Evolutionary conservation across 306 rosid species (phyloP).

Genomic region (Inga leiocalycina): DNA sequence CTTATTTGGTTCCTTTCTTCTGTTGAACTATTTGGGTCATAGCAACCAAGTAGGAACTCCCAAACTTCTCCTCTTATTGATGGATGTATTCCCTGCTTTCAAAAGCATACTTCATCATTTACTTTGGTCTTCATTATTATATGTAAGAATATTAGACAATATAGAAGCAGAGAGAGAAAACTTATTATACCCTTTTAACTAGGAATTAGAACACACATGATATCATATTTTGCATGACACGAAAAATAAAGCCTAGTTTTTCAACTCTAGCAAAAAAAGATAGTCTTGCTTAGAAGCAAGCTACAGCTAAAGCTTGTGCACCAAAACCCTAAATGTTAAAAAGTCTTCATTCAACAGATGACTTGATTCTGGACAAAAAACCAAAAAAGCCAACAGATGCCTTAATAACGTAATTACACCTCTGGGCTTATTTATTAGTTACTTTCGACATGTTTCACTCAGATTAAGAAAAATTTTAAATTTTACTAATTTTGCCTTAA

Average conservation of each 20-base stretch:
- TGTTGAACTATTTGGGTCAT: conserved; percentile 70
- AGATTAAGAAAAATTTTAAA: no score
- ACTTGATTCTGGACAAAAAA: not conserved
- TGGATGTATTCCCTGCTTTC: conserved; percentile 90
- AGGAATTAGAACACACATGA: not conserved
- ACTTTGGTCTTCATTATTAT: not conserved
- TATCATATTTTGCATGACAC: not conserved
- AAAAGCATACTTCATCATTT: not conserved
- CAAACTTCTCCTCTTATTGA: conserved; percentile 98
- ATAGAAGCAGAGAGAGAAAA: not conserved
- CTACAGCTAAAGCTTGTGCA: not conserved
- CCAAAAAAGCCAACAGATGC: no score
- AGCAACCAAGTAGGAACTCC: conserved; percentile 98
- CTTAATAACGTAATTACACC: no score
- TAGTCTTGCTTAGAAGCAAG: not conserved
- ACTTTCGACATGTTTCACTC: no score
- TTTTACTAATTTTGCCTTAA: no score
- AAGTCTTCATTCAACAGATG: not conserved
- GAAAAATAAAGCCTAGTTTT: not conserved
- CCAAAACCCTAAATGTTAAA: not conserved
- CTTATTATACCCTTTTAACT: not conserved
- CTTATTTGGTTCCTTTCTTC: conserved; percentile 82
- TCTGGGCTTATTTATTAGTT: no score
- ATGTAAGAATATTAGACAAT: not conserved
- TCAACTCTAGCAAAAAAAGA: not conserved